These are phyloP conservation scores for Viridothelium virens DNA, from an alignment of 495 filamentous ascomycete genomes.

Conservation along the genomic window DNA sequence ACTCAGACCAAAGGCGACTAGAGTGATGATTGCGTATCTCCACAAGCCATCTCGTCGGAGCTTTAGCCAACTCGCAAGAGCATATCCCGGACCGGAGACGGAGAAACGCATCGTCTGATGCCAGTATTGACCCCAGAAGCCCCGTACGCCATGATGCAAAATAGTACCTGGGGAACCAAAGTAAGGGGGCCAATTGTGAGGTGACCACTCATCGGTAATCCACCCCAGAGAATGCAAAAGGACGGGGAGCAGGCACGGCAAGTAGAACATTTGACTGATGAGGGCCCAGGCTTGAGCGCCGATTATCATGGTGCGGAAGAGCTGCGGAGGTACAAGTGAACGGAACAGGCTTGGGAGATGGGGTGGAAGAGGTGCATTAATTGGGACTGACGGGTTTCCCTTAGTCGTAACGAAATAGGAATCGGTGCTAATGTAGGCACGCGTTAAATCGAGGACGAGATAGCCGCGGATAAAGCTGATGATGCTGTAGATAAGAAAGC, in stretches of 20 bases:
- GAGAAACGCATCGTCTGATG: constrained; percentile 23
- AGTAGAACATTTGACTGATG: constrained; percentile 24
- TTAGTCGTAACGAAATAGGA: constrained; percentile 17
- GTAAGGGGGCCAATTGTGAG: constrained; percentile 21
- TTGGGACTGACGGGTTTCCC: constrained; percentile 10
- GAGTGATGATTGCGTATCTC: constrained; percentile 19
- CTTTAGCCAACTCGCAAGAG: constrained; percentile 15
- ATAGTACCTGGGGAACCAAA: constrained; percentile 18
- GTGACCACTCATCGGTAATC: constrained; percentile 21
- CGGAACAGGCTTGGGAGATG: neutral
- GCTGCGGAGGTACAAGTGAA: constrained; percentile 14
- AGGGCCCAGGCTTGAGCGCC: constrained; percentile 24
- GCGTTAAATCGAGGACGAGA: constrained; percentile 21
- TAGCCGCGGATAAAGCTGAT: constrained; percentile 16
- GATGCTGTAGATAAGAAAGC: constrained; percentile 11
- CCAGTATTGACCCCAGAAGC: constrained; percentile 26
- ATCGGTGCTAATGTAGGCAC: constrained; percentile 19
- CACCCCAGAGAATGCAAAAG: constrained; percentile 15
- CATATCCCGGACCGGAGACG: constrained; percentile 20
- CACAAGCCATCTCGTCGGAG: constrained; percentile 10
- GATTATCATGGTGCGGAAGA: constrained; percentile 18
- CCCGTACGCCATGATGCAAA: constrained; percentile 17
- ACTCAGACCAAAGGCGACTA: constrained; percentile 19
- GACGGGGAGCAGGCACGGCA: constrained; percentile 19
- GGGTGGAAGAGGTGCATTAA: constrained; percentile 16